These are phyloP conservation scores for Saccharomyces pastorianus DNA, from an alignment of 1,139 yeast species.

Conservation along the genomic window DNA sequence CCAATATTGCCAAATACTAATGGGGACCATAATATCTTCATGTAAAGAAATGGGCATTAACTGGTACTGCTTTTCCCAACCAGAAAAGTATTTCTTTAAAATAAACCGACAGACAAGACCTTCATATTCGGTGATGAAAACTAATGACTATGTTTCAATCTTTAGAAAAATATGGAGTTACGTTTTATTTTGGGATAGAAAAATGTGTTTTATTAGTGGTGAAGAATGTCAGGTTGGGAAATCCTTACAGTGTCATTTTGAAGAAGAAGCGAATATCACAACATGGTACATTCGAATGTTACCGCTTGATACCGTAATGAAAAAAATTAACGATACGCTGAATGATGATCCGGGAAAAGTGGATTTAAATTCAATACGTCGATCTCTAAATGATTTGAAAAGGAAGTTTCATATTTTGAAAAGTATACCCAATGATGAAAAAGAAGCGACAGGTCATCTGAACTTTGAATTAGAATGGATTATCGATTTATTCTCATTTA, in stretches of 20 bases:
- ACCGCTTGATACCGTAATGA: slow-evolving; percentile 16
- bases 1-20: slow-evolving; percentile 24
- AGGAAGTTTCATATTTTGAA: slow-evolving; percentile 7
- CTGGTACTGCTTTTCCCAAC: slow-evolving; percentile 20
- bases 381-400: slow-evolving; percentile 9
- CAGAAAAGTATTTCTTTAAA: slow-evolving; percentile 14
- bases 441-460: slow-evolving; percentile 7
- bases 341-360: slow-evolving; percentile 21
- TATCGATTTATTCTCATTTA: slow-evolving; percentile 16
- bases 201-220: slow-evolving; percentile 25
- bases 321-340: slow-evolving; percentile 15
- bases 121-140: slow-evolving; percentile 9
- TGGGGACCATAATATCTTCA: slow-evolving; percentile 26
- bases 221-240: slow-evolving; percentile 25
- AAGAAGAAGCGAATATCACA: not conserved
- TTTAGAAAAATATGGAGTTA: slow-evolving; percentile 25
- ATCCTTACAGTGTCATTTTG: slow-evolving; percentile 10
- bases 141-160: slow-evolving; percentile 14
- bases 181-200: slow-evolving; percentile 28
- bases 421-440: not conserved
- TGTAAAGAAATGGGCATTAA: slow-evolving; percentile 26
- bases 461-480: slow-evolving; percentile 21
- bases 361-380: slow-evolving; percentile 10
- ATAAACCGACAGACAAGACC: slow-evolving; percentile 18
- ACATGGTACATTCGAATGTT: slow-evolving; percentile 19